Evolutionary conservation across 257 asterid species (phyloP), one percentile per base, ranked within the genome.

Genomic region (Solanum virginianum): DNA sequence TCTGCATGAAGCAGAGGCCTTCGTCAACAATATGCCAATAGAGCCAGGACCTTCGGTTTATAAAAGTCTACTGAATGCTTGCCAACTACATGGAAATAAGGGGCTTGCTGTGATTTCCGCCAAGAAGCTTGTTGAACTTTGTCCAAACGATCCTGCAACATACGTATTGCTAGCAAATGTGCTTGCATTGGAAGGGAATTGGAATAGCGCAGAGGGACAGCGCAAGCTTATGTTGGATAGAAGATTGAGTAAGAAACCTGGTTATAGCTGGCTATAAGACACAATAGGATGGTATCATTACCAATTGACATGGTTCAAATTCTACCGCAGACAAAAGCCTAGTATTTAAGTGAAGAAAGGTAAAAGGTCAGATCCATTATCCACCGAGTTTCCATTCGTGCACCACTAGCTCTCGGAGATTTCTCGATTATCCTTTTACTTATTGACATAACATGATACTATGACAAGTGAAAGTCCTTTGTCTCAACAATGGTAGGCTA

Each of bases 141-240:
- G 89, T 80, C 96, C 95, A 32, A 66, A 84, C 57, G 97, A 93
- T 88, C 92, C 94, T 70, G 91, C 92, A 54, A 81, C 88, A 13
- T 92, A 91, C 59, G 90, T 92, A 14, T 84, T 91, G 29, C 74
- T 94, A 55, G 90, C 92, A 43, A 94, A 92, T 88, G 91, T 92
- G 83, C 74, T 94, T 87, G 94, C 96, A 2, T 83, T 26, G 9
- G 94, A 89, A 85, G 97, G 97, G 74, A 71, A 89, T 66, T 94
- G 97, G 96, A 49, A 85, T 12, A 94, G 89, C 59, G 93, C 92
- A 39, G 95, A 91, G 49, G 81, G 59, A 43, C 90, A 90, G 16
- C 92, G 94, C 55, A 91, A 83, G 85, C 81, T 89, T 13, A 90
- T 92, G 91, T 82, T 80, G 82, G 87, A 87, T 53, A 89, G 87